Evolutionary conservation across 257 asterid species (phyloP).

Genomic region (Rubia yunnanensis): DNA sequence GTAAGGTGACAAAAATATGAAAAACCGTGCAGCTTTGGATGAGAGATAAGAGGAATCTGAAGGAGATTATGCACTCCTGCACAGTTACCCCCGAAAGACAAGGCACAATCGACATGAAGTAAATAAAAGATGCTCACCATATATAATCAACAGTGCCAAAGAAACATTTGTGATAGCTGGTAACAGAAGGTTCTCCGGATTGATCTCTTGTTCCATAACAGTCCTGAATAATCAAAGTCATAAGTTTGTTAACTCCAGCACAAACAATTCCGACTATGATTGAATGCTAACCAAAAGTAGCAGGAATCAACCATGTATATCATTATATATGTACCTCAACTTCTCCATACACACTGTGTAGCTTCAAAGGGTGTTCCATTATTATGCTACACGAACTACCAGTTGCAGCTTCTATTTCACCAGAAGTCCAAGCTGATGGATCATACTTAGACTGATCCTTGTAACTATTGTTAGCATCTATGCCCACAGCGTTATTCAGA

Average conservation of each 20-base stretch:
- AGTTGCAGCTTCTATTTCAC: slow-evolving; percentile 66
- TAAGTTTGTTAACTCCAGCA: background rate
- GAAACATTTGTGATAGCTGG: slow-evolving; percentile 82
- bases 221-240: slow-evolving; percentile 35
- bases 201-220: slow-evolving; percentile 61
- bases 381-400: slow-evolving; percentile 55
- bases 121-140: slow-evolving; percentile 51
- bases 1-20: background rate
- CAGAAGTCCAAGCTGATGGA: slow-evolving; percentile 76
- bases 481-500: slow-evolving; percentile 14
- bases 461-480: slow-evolving; percentile 19
- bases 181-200: slow-evolving; percentile 72
- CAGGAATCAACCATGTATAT: slow-evolving; percentile 6
- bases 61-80: too few species aligned
- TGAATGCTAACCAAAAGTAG: background rate
- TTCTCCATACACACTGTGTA: slow-evolving; percentile 66
- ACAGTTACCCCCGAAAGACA: background rate
- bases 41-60: background rate
- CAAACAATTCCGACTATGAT: background rate
- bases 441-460: slow-evolving; percentile 19
- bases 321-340: slow-evolving; percentile 46
- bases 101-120: background rate
- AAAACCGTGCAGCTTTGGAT: background rate
- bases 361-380: slow-evolving; percentile 68
- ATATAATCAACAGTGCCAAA: slow-evolving; percentile 91